Percentiles rank a stretch among this genome's conserved stretches.
phyloP scores from a whole-genome alignment of 2,329 filamentous ascomycete species.

The Pleoardoris graminearum region DNA sequence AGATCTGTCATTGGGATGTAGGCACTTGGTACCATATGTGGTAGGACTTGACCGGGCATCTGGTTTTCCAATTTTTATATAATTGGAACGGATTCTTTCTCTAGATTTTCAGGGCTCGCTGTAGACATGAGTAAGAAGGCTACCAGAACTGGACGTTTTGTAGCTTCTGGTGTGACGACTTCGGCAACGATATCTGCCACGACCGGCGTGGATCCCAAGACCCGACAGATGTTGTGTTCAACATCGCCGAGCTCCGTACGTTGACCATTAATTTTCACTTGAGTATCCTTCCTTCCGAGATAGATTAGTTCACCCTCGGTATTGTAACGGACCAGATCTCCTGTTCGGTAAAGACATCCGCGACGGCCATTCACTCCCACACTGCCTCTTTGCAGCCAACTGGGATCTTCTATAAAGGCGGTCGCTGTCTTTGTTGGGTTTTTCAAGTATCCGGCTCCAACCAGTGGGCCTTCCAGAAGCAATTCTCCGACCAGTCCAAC shows the following conservation, averaged over 20 bases:
- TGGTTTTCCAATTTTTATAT: too few relatives aligned
- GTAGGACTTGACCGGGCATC: too few relatives aligned
- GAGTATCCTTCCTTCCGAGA: constrained; percentile 24
- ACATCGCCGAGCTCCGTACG: constrained; percentile 26
- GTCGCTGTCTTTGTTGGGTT: constrained; percentile 16
- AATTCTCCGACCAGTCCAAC: constrained; percentile 50
- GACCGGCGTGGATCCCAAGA: too few relatives aligned
- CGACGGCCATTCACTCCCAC: neutral
- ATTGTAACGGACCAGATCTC: constrained; percentile 22
- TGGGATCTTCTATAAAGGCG: neutral
- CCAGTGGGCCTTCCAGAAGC: constrained; percentile 58
- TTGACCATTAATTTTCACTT: constrained; percentile 28
- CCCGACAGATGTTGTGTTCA: too few relatives aligned
- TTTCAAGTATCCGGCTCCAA: constrained; percentile 30
- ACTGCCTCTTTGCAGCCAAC: neutral
- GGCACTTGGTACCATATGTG: too few relatives aligned
- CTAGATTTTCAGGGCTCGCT: too few relatives aligned
- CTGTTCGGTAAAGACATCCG: constrained; percentile 23
- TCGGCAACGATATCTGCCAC: too few relatives aligned
- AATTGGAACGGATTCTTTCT: too few relatives aligned
- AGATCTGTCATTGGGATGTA: too few relatives aligned
- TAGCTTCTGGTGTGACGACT: too few relatives aligned
- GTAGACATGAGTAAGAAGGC: too few relatives aligned
- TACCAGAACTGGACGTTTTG: too few relatives aligned
- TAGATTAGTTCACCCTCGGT: constrained; percentile 19